Evolutionary conservation across 306 rosid genomes (phyloP).

Genomic region (Trifolium subterraneum): DNA sequence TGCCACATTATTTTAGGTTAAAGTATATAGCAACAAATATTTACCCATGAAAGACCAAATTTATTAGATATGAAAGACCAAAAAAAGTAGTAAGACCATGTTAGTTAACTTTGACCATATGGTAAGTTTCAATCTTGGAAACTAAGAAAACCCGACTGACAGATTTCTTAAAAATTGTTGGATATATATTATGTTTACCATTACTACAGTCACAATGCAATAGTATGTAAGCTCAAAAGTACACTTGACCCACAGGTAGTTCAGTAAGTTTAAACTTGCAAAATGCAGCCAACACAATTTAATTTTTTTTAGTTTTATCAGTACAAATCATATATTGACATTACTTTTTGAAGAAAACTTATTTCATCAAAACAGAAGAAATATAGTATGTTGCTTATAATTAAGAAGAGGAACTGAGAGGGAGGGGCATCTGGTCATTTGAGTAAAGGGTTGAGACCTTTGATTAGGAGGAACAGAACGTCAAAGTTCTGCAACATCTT

Average conservation of each 20-base stretch:
- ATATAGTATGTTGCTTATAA: not conserved
- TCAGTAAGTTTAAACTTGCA: not conserved
- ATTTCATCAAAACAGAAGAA: not conserved
- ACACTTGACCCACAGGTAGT: conserved; percentile 7
- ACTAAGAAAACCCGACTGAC: conserved; percentile 13
- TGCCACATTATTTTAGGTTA: conserved; percentile 2
- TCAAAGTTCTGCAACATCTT: not conserved
- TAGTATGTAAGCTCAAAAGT: not conserved
- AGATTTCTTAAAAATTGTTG: not conserved
- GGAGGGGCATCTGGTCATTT: not conserved
- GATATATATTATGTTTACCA: too few species aligned
- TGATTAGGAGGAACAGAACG: not conserved
- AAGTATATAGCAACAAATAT: not conserved
- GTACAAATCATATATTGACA: not conserved
- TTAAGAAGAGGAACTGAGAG: not conserved
- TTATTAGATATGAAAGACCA: not conserved
- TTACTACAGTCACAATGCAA: not conserved
- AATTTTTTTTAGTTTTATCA: not conserved
- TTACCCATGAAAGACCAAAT: not conserved
- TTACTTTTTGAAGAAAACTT: conserved; percentile 9
- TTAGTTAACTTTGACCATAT: conserved; percentile 9
- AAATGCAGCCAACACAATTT: not conserved
- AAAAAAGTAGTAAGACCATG: not conserved
- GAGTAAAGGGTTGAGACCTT: not conserved
- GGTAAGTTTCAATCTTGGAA: not conserved